Percentiles rank a stretch among this genome's conserved stretches.
Evolutionary conservation across 495 filamentous ascomycete species (phyloP).

Genomic region (Penicillium samsonianum): DNA sequence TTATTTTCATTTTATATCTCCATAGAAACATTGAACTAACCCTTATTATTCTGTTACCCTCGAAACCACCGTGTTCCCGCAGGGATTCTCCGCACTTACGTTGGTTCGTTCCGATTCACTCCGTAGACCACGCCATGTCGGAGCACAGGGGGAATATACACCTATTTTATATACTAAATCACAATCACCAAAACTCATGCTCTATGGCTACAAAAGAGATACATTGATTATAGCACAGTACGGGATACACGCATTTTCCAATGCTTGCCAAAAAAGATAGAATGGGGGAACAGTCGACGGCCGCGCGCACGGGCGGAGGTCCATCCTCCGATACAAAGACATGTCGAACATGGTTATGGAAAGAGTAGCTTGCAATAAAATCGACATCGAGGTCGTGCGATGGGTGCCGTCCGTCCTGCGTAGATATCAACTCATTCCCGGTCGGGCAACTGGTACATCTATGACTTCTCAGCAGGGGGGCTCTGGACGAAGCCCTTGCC

Average conservation of each 20-base stretch:
- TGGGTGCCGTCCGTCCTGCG: slow-evolving; percentile 12
- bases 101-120: slow-evolving; percentile 37
- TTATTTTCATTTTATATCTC: not conserved
- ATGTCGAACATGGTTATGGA: slow-evolving; percentile 19
- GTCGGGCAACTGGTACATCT: slow-evolving; percentile 26
- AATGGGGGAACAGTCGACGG: slow-evolving; percentile 23
- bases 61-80: slow-evolving; percentile 16
- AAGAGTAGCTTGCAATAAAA: slow-evolving; percentile 11
- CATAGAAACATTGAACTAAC: not conserved
- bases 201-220: slow-evolving; percentile 53
- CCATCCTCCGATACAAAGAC: slow-evolving; percentile 15
- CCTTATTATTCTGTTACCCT: not conserved
- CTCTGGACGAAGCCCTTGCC: slow-evolving; percentile 86
- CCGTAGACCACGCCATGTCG: slow-evolving; percentile 22
- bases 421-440: slow-evolving; percentile 30
- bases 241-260: slow-evolving; percentile 49
- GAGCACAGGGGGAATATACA: not conserved
- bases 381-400: not conserved
- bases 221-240: slow-evolving; percentile 56
- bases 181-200: slow-evolving; percentile 24
- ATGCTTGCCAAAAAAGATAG: slow-evolving; percentile 40
- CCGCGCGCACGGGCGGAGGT: slow-evolving; percentile 12
- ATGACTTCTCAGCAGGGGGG: slow-evolving; percentile 47
- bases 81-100: slow-evolving; percentile 36
- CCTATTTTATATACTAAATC: slow-evolving; percentile 10